A percentile compares a stretch with the other conserved stretches of the same genome.
Evolutionary conservation across 2,329 filamentous ascomycete species (phyloP).

Genomic region (Trichoderma guizhouense): DNA sequence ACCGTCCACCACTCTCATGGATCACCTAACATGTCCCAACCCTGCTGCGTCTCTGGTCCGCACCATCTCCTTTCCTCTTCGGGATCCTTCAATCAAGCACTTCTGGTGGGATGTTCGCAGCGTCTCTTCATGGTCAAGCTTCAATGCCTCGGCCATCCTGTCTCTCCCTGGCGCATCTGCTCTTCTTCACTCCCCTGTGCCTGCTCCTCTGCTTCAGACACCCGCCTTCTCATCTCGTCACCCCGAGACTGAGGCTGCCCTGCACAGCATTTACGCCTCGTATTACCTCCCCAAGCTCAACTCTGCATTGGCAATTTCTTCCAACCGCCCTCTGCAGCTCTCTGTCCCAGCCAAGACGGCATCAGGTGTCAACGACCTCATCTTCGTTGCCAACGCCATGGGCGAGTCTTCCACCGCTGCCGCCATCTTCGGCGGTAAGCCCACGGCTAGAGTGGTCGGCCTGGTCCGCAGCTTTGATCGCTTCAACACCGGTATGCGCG

Average conservation of each 20-base stretch:
- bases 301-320: conserved; percentile 73
- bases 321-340: conserved; percentile 59
- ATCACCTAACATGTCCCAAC: conserved; percentile 75
- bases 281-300: conserved; percentile 88
- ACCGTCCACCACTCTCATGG: conserved; percentile 66
- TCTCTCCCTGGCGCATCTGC: conserved; percentile 68
- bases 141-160: conserved; percentile 69
- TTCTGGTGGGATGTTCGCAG: conserved; percentile 98
- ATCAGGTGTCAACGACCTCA: conserved; percentile 46
- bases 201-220: conserved; percentile 57
- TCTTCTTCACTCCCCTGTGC: conserved; percentile 68
- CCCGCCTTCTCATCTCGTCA: conserved; percentile 58
- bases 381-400: conserved; percentile 63
- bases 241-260: conserved; percentile 73
- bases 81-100: conserved; percentile 68
- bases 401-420: conserved; percentile 56
- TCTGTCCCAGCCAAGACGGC: conserved; percentile 38
- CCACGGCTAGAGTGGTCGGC: conserved; percentile 63
- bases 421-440: conserved; percentile 48
- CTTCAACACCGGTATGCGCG: conserved; percentile 93
- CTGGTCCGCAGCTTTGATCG: conserved; percentile 89
- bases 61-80: conserved; percentile 66
- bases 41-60: conserved; percentile 79
- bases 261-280: conserved; percentile 70
- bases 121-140: conserved; percentile 76